phyloP scores from a whole-genome alignment of 2,329 filamentous ascomycete species.

The Huntiella bhutanensis region DNA sequence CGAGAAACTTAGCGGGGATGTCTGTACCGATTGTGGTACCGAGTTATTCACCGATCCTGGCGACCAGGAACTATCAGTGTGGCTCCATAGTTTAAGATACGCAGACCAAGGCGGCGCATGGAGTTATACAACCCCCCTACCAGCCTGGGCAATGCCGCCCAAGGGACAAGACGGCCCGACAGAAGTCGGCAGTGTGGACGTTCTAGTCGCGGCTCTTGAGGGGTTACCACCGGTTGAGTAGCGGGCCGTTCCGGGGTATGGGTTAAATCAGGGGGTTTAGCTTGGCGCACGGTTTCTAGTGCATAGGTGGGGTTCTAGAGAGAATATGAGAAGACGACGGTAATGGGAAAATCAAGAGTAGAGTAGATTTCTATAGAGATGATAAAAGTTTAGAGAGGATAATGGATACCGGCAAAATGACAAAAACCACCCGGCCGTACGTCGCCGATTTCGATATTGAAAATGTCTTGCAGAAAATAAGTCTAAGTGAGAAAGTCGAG shows the following conservation, averaged over 20 bases:
- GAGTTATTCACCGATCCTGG: constrained; percentile 88
- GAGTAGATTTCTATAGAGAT: too few relatives aligned
- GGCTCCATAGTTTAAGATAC: constrained; percentile 82
- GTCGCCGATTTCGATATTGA: constrained; percentile 37
- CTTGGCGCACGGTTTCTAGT: too few relatives aligned
- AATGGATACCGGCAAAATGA: too few relatives aligned
- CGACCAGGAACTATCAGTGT: constrained; percentile 74
- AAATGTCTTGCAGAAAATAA: constrained; percentile 47
- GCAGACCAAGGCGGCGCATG: constrained; percentile 66
- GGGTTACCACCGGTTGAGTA: constrained; percentile 19
- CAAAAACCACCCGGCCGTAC: neutral
- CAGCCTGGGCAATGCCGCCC: constrained; percentile 73
- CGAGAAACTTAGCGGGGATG: constrained; percentile 77
- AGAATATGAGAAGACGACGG: too few relatives aligned
- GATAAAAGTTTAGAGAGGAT: too few relatives aligned
- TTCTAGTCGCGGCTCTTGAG: constrained; percentile 35
- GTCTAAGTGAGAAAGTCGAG: constrained; percentile 57
- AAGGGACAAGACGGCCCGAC: constrained; percentile 51
- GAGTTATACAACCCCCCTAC: constrained; percentile 72
- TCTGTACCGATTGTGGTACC: constrained; percentile 66
- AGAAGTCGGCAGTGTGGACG: constrained; percentile 42
- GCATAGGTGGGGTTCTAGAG: too few relatives aligned
- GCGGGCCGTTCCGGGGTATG: too few relatives aligned
- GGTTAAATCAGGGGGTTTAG: too few relatives aligned
- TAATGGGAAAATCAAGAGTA: too few relatives aligned